These are phyloP conservation scores for Leishmania lainsoni DNA, from an alignment of 208 protist species.

Conservation along the genomic window DNA sequence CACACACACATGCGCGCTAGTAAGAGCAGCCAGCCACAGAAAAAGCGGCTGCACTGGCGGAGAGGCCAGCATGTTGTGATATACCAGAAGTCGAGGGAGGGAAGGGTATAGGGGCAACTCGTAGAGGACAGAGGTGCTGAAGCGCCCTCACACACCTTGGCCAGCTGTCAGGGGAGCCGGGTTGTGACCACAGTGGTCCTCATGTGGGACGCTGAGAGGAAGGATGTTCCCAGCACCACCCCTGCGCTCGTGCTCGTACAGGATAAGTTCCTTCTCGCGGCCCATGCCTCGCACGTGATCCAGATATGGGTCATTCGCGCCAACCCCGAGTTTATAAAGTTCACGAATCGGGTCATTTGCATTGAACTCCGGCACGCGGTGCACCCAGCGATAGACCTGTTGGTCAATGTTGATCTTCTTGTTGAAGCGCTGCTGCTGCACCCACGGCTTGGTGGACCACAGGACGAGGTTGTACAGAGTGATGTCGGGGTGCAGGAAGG, in stretches of 20 bases:
- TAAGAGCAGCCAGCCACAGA: not conserved
- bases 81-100: not conserved
- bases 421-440: slow-evolving; percentile 85
- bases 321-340: slow-evolving; percentile 61
- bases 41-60: not conserved
- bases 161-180: slow-evolving; percentile 46
- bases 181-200: slow-evolving; percentile 70
- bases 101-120: not conserved
- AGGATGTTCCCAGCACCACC: slow-evolving; percentile 56
- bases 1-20: not conserved
- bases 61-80: not conserved
- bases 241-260: slow-evolving; percentile 41
- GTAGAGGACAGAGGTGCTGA: not conserved
- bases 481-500: slow-evolving; percentile 83
- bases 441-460: slow-evolving; percentile 82
- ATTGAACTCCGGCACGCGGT: slow-evolving; percentile 74
- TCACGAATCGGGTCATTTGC: slow-evolving; percentile 66
- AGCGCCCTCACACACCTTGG: slow-evolving; percentile 21
- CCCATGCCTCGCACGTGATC: slow-evolving; percentile 80
- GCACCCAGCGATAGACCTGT: slow-evolving; percentile 82
- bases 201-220: slow-evolving; percentile 54
- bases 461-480: slow-evolving; percentile 86
- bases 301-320: slow-evolving; percentile 80
- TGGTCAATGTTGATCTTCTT: slow-evolving; percentile 86
- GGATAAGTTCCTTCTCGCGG: slow-evolving; percentile 70